Base-by-base conservation (phyloP, 306 rosid genomes). In the Phaseolus lunatus region DNA sequence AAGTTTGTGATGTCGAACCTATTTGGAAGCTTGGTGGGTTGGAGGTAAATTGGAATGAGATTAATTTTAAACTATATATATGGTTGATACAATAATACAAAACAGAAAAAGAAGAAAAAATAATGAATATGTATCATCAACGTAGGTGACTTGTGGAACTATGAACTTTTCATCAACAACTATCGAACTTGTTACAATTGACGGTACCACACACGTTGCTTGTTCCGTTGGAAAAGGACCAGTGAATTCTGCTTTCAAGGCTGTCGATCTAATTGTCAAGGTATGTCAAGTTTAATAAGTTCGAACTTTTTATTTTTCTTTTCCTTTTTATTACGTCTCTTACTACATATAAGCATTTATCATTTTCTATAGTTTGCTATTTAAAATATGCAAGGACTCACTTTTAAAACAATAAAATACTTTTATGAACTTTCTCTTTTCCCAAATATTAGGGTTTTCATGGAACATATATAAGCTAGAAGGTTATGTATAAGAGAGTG, bases 231-330 rank as follows among this genome's bases (percentile, higher is more conserved):
- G 94, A 66, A 86, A 91, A 1, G 98, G 96, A 20, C 96, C 96
- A 9, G 94, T 93, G 76, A 96, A 93, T 86, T 85, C 98, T 54
- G 89, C 94, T 79, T 90, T 84, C 84, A 90, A 81, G 85, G 94
- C 98, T 57, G 83, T 90, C 29, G 80, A 93, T 88, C 86, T 86
- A 53, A 88, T 93, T 68, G 89, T 93, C 16, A 84, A 93, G 96
- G 98, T 31, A 11, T 56, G 33, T n/a, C n/a, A 56, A n/a, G 13
- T 56, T 23, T 56, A 0, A 56, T 12, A 23, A 23, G 3, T 23
- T 20, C 22, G 9, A 4, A 15, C 1, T 48, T 8, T 4, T 14
- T 52, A 52, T 19, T 18, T 0, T 19, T 19, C 2, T 22, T 8
- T 0, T 6, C 22, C 8, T 22, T 20, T 20, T 53, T 3, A 22